phyloP scores from a whole-genome alignment of 306 rosid species.

The Rosa multiflora region DNA sequence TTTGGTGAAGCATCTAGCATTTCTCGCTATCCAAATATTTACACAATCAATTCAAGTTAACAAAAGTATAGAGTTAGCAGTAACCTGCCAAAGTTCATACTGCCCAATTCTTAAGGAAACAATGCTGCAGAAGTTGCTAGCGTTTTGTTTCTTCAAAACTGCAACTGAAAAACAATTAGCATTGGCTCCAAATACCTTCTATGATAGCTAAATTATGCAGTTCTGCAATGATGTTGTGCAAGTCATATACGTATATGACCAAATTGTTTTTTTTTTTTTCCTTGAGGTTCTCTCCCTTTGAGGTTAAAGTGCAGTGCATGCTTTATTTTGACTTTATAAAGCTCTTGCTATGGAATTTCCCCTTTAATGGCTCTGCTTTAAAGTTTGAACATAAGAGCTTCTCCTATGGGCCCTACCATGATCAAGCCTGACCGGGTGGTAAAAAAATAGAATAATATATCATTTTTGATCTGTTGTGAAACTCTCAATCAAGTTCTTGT shows the following conservation, averaged over 20 bases:
- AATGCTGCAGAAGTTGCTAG: not conserved
- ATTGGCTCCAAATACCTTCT: not conserved
- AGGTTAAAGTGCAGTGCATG: not conserved
- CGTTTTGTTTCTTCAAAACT: not conserved
- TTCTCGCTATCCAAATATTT: not conserved
- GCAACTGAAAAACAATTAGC: not conserved
- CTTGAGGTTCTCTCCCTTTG: not conserved
- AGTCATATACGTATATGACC: conserved; percentile 1
- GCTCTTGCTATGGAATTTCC: not conserved
- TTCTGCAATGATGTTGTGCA: not conserved
- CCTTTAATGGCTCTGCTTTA: not conserved
- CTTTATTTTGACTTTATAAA: not conserved
- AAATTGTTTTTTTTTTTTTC: not conserved
- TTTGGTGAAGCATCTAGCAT: not conserved
- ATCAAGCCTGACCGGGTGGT: not conserved
- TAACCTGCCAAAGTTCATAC: not conserved
- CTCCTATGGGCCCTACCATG: not conserved
- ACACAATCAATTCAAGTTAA: not conserved
- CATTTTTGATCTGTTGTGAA: not conserved
- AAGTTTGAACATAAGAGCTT: not conserved
- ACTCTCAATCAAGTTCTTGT: not conserved
- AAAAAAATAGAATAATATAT: not conserved
- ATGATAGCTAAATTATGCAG: not conserved
- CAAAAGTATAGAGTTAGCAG: not conserved
- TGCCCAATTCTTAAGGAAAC: not conserved